phyloP scores from a whole-genome alignment of 169 alveolate species.

The Cryptosporidium muris region DNA sequence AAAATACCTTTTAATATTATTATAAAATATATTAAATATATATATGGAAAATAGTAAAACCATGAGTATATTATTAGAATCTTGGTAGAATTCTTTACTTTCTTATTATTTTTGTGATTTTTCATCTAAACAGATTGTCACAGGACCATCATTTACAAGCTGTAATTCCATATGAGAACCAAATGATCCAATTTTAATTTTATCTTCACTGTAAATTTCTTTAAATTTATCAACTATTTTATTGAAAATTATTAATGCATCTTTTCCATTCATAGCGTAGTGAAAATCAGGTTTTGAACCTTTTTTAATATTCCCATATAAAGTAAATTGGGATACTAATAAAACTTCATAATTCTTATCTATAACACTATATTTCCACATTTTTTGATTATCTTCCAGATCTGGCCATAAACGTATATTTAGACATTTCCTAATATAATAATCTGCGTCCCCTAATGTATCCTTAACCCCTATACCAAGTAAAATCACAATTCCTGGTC shows the following conservation, averaged over 20 bases:
- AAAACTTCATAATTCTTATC: conserved; percentile 84
- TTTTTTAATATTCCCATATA: conserved; percentile 84
- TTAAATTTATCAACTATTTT: conserved; percentile 81
- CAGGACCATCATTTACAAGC: conserved; percentile 92
- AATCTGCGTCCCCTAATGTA: conserved; percentile 74
- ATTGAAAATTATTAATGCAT: conserved; percentile 85
- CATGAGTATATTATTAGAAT: not conserved
- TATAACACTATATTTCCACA: conserved; percentile 85
- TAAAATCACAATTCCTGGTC: conserved; percentile 84
- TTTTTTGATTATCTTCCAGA: conserved; percentile 72
- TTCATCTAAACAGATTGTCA: conserved; percentile 82
- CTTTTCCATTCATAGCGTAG: conserved; percentile 87
- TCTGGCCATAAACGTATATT: conserved; percentile 85
- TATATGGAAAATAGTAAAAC: not conserved
- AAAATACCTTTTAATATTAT: too few species aligned
- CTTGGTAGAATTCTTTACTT: not conserved
- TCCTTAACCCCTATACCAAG: conserved; percentile 85
- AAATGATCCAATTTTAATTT: conserved; percentile 87
- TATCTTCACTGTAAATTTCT: conserved; percentile 80
- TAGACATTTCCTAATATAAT: conserved; percentile 83
- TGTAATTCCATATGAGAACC: conserved; percentile 89
- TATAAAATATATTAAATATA: not conserved
- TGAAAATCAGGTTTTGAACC: conserved; percentile 94
- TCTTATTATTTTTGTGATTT: conserved; percentile 11
- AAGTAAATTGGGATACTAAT: conserved; percentile 90